Evolutionary conservation across 257 asterid genomes (phyloP).

Genomic region (Scutellaria minor): DNA sequence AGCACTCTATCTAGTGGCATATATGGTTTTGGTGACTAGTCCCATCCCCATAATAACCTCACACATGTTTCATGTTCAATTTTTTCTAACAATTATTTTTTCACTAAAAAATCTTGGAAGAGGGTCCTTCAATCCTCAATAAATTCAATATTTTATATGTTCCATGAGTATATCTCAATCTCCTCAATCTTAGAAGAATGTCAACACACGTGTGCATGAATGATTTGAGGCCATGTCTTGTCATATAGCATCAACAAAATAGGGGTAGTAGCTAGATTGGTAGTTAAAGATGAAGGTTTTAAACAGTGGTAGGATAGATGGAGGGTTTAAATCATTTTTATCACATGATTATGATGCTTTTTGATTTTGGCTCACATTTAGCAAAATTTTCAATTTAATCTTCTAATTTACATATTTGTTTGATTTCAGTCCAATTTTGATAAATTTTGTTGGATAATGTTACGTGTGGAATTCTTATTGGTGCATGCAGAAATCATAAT

Average conservation of each 20-base stretch:
- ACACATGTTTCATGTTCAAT: slow-evolving; percentile 23
- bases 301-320: too few relatives aligned
- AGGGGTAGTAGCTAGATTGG: not conserved
- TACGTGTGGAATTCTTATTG: not conserved
- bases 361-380: not conserved
- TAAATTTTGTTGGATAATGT: too few relatives aligned
- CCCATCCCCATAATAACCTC: slow-evolving; percentile 29
- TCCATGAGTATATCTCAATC: slow-evolving; percentile 33
- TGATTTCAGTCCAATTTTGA: too few relatives aligned
- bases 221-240: slow-evolving; percentile 41
- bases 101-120: slow-evolving; percentile 25
- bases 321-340: too few relatives aligned
- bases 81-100: not conserved
- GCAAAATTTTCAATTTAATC: too few relatives aligned
- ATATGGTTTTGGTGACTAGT: slow-evolving; percentile 25
- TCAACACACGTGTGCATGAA: slow-evolving; percentile 56
- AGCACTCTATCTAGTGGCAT: slow-evolving; percentile 33
- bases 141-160: slow-evolving; percentile 28
- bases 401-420: too few relatives aligned
- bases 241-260: slow-evolving; percentile 39
- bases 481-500: too few relatives aligned
- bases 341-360: not conserved
- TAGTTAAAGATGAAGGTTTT: not conserved
- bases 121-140: slow-evolving; percentile 35
- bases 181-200: slow-evolving; percentile 43